phyloP scores from a whole-genome alignment of 1,284 basidiomycete species.

The Pholiota adiposa region DNA sequence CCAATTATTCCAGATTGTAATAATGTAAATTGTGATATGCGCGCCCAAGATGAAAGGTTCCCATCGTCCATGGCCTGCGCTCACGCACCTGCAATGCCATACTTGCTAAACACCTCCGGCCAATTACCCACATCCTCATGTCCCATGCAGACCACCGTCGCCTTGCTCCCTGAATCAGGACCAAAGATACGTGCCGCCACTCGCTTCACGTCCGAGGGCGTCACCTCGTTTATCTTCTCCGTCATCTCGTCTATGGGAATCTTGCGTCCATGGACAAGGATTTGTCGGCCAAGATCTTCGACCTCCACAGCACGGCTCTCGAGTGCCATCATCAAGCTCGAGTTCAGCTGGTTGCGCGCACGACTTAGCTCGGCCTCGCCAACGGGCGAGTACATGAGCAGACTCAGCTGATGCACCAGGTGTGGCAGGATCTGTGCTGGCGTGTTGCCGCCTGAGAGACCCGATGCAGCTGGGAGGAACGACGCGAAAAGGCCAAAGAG shows the following conservation, averaged over 20 bases:
- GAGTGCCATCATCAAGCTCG: slow-evolving; percentile 92
- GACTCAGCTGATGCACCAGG: slow-evolving; percentile 83
- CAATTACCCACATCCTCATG: slow-evolving; percentile 70
- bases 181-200: slow-evolving; percentile 81
- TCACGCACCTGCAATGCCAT: slow-evolving; percentile 52
- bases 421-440: slow-evolving; percentile 81
- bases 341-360: slow-evolving; percentile 97
- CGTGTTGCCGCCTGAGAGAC: slow-evolving; percentile 60
- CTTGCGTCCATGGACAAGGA: slow-evolving; percentile 91
- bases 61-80: background rate
- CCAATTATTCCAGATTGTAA: background rate
- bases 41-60: background rate
- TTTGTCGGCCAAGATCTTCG: slow-evolving; percentile 86
- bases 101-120: slow-evolving; percentile 64
- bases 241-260: slow-evolving; percentile 93
- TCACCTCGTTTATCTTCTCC: slow-evolving; percentile 84
- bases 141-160: slow-evolving; percentile 77
- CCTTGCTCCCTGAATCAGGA: slow-evolving; percentile 59
- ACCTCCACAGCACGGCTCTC: slow-evolving; percentile 92
- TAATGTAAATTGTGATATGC: background rate
- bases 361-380: slow-evolving; percentile 75
- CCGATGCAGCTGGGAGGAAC: slow-evolving; percentile 76
- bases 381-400: slow-evolving; percentile 72
- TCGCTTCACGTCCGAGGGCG: slow-evolving; percentile 68
- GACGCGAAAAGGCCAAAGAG: slow-evolving; percentile 93